Evolutionary conservation across 129 eudicot genomes (phyloP).

Genomic region (Flaveria bidentis): DNA sequence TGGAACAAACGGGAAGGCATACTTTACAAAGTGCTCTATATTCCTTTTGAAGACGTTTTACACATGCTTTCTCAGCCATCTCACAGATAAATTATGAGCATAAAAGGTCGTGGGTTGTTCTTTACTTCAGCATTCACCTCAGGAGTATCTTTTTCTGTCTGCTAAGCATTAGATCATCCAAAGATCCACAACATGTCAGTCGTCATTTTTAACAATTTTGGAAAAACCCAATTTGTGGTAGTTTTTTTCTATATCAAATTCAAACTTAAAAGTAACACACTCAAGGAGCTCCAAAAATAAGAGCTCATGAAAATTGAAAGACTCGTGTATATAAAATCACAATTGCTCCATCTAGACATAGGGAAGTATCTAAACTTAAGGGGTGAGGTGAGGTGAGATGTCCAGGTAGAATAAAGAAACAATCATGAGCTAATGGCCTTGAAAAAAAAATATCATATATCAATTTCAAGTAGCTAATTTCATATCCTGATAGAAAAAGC

Average conservation of each 20-base stretch:
- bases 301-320: not conserved
- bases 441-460: too few relatives aligned
- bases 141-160: constrained; percentile 14
- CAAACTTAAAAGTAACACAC: not conserved
- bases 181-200: not conserved
- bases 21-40: constrained; percentile 96
- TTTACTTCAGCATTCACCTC: constrained; percentile 28
- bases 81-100: constrained; percentile 17
- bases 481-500: too few relatives aligned
- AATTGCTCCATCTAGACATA: not conserved
- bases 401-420: constrained; percentile 4
- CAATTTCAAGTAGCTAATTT: too few relatives aligned
- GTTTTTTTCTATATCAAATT: not conserved
- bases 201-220: not conserved
- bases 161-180: constrained; percentile 3
- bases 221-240: not conserved
- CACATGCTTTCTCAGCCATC: constrained; percentile 97
- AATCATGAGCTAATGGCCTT: not conserved
- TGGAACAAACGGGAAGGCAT: constrained; percentile 34
- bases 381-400: not conserved
- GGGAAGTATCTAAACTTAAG: not conserved
- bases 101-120: not conserved
- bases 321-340: not conserved
- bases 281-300: not conserved
- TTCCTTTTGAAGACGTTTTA: constrained; percentile 96